Conservation (phyloP, 2,329 filamentous ascomycete species). For the Pseudomassariella vexata region DNA sequence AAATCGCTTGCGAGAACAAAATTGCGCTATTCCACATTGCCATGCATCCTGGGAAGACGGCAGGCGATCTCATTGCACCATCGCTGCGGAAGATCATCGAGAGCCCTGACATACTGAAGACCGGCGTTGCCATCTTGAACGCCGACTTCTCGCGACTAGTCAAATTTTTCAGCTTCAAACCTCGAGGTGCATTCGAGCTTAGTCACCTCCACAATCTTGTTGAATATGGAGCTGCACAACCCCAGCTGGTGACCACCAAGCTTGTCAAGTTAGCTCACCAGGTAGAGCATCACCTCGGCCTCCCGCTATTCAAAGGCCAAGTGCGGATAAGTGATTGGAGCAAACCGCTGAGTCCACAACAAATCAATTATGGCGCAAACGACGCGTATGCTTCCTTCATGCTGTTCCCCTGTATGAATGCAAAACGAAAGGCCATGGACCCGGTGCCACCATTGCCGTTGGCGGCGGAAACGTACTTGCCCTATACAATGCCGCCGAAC, state of each 20-base stretch:
- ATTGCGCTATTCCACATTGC: slow-evolving; percentile 20
- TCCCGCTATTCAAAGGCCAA: slow-evolving; percentile 16
- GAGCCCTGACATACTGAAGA: slow-evolving; percentile 15
- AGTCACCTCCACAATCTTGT: slow-evolving; percentile 17
- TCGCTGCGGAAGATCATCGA: slow-evolving; percentile 18
- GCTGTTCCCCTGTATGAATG: slow-evolving; percentile 21
- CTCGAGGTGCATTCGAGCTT: slow-evolving; percentile 18
- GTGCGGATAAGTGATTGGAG: slow-evolving; percentile 17
- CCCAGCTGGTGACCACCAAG: slow-evolving; percentile 10
- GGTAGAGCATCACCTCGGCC: slow-evolving; percentile 14
- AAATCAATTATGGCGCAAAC: slow-evolving; percentile 16
- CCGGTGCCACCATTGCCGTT: slow-evolving; percentile 14
- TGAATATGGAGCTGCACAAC: slow-evolving; percentile 3
- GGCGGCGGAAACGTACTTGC: slow-evolving; percentile 11
- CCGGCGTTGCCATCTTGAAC: slow-evolving; percentile 14
- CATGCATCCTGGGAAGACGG: slow-evolving; percentile 14
- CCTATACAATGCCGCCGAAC: background rate
- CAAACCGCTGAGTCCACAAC: slow-evolving; percentile 8
- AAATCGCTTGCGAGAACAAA: slow-evolving; percentile 17
- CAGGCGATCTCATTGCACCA: slow-evolving; percentile 18
- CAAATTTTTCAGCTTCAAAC: slow-evolving; percentile 12
- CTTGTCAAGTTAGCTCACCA: slow-evolving; percentile 11
- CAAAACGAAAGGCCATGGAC: slow-evolving; percentile 14
- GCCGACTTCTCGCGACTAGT: slow-evolving; percentile 15
- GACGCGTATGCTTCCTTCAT: slow-evolving; percentile 21